phyloP scores from a whole-genome alignment of 2,329 filamentous ascomycete genomes.

The Beauveria australis region DNA sequence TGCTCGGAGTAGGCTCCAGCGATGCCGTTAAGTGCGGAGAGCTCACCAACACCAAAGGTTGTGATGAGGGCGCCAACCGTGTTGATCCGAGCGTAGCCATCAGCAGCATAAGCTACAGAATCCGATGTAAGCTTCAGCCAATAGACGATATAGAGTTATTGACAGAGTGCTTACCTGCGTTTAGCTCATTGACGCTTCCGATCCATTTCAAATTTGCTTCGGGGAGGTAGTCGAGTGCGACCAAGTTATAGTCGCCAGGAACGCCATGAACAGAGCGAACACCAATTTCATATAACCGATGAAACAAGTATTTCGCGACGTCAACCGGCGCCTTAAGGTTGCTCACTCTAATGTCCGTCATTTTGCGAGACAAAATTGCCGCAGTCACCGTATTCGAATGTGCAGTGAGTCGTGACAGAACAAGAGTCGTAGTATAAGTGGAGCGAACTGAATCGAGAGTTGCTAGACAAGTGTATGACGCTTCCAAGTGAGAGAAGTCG shows the following conservation, averaged over 20 bases:
- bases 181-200: conserved; percentile 64
- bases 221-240: conserved; percentile 57
- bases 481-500: not conserved
- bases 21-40: conserved; percentile 66
- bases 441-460: conserved; percentile 13
- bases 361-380: conserved; percentile 14
- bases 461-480: not conserved
- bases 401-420: not conserved
- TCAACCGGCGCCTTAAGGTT: conserved; percentile 43
- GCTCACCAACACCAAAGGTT: conserved; percentile 67
- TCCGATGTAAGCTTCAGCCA: conserved; percentile 8
- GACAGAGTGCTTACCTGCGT: conserved; percentile 44
- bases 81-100: conserved; percentile 68
- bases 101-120: conserved; percentile 60
- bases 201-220: conserved; percentile 54
- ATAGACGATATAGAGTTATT: not conserved
- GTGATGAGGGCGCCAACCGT: conserved; percentile 64
- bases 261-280: conserved; percentile 59
- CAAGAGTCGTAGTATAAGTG: not conserved
- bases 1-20: conserved; percentile 68
- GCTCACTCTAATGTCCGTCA: conserved; percentile 32
- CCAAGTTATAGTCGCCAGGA: conserved; percentile 67
- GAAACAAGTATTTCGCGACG: conserved; percentile 61
- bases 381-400: not conserved
- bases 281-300: conserved; percentile 54